These are phyloP conservation scores for Inosperma sp. DNA, from an alignment of 768 basidiomycete species.

Conservation along the genomic window DNA sequence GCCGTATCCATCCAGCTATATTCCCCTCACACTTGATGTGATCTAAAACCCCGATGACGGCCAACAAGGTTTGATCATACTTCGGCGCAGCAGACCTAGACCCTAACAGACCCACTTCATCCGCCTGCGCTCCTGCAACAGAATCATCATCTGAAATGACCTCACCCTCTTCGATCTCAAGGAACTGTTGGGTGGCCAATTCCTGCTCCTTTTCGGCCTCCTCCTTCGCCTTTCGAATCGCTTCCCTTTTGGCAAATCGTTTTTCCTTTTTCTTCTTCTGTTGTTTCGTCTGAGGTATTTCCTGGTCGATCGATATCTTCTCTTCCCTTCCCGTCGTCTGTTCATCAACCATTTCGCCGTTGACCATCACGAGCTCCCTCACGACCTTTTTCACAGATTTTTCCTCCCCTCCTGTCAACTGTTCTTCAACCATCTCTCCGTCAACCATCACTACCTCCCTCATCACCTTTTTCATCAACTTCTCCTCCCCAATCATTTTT, in stretches of 20 bases:
- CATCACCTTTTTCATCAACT: slow-evolving; percentile 5
- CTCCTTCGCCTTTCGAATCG: slow-evolving; percentile 4
- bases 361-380: background rate
- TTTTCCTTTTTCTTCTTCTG: slow-evolving; percentile 14
- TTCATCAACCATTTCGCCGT: background rate
- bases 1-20: slow-evolving; percentile 62
- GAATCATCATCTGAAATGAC: background rate
- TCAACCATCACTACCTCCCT: slow-evolving; percentile 5
- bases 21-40: slow-evolving; percentile 53
- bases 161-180: slow-evolving; percentile 8
- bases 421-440: slow-evolving; percentile 2
- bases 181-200: background rate
- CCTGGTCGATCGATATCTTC: background rate
- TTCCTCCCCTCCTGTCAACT: too few species aligned
- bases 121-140: background rate
- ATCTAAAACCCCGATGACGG: slow-evolving; percentile 64
- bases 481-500: slow-evolving; percentile 11
- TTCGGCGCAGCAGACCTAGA: slow-evolving; percentile 6
- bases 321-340: too few species aligned
- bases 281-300: background rate
- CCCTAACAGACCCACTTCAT: slow-evolving; percentile 3
- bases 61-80: slow-evolving; percentile 56
- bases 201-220: slow-evolving; percentile 13
- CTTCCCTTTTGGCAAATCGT: slow-evolving; percentile 13
- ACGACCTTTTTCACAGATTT: too few species aligned